Base-by-base conservation (phyloP, 371 early-diverging fungal genomes). In the Mucor plumbeus region DNA sequence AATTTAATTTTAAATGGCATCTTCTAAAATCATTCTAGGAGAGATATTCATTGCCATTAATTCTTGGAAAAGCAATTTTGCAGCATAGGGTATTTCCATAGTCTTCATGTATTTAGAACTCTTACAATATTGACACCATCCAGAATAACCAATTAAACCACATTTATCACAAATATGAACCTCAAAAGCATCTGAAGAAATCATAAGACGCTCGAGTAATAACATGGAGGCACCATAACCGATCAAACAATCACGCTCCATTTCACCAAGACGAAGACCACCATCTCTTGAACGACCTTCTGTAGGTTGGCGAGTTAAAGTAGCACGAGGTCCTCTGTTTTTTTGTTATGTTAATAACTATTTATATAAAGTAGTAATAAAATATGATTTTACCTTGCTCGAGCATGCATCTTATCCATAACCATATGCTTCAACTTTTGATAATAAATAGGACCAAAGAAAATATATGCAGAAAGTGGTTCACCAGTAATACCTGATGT, bases 341-440 rank as follows among this genome's bases (percentile, higher is more conserved):
- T 53, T 34, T 11, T 13, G 44, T 10, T 10, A 19, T 8, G 47
- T 10, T 17, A 47, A 26, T 26, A 38, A 3, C 4, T 5, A 38
- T 38, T 7, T 9, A 38, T 53, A 33, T n/a, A 26, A 57, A 19
- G n/a, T n/a, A n/a, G n/a, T n/a, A n/a, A n/a, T n/a, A 43, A 26
- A 59, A 59, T 3, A 40, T 17, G 3, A 61, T 60, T 74, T 67
- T 84, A 88, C 91, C 91, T 83, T 57, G 99, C 92, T 74, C 99
- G 93, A 21, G 98, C 97, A 78, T 99, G 99, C 95, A 99, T 99
- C 85, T 99, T 99, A 83, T 99, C 99, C 87, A 97, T 93, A 6
- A 99, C 99, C 99, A 99, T 99, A 79, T 99, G 99, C 87, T 99
- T 99, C 62, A 99, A 88, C 77, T 98, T 95, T 80, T 99, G 99